phyloP scores from a whole-genome alignment of 345 rosid species.

The Carallia pectinifolia region DNA sequence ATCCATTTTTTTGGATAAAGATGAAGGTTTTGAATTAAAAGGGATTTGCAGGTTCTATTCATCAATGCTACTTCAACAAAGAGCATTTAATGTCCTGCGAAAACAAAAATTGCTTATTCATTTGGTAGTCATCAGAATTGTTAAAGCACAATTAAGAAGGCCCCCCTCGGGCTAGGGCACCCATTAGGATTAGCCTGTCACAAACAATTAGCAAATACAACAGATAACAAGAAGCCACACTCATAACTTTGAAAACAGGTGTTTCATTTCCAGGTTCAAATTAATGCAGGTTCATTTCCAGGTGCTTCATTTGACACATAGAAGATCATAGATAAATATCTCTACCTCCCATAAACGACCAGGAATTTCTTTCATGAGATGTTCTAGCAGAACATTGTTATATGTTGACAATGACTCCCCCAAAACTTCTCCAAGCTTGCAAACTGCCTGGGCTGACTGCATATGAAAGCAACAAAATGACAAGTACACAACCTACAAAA shows the following conservation, averaged over 20 bases:
- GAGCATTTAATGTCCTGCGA: no score
- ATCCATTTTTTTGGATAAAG: no score
- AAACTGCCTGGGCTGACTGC: conserved; percentile 82
- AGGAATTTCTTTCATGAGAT: conserved; percentile 78
- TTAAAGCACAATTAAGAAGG: no score
- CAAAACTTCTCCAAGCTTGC: conserved; percentile 80
- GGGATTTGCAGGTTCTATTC: no score
- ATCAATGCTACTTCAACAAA: no score
- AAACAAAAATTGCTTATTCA: no score
- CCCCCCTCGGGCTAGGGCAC: no score
- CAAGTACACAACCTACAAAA: not conserved
- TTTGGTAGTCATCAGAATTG: no score
- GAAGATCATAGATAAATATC: conserved; percentile 4
- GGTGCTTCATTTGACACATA: not conserved
- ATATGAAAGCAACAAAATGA: conserved; percentile 18
- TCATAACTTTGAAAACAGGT: not conserved
- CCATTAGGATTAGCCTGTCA: not conserved
- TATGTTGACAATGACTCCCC: conserved; percentile 73
- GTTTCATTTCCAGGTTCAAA: no score
- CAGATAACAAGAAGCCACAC: not conserved
- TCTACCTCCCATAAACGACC: conserved; percentile 96
- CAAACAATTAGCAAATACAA: conserved; percentile 11
- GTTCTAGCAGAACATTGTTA: conserved; percentile 53
- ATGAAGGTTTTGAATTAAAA: no score
- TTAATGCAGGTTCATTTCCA: not conserved